A percentile compares a stretch with the other conserved stretches of the same genome.
Evolutionary conservation across 2,329 filamentous ascomycete genomes (phyloP).

Genomic region (Sclerotiophoma versabilis): DNA sequence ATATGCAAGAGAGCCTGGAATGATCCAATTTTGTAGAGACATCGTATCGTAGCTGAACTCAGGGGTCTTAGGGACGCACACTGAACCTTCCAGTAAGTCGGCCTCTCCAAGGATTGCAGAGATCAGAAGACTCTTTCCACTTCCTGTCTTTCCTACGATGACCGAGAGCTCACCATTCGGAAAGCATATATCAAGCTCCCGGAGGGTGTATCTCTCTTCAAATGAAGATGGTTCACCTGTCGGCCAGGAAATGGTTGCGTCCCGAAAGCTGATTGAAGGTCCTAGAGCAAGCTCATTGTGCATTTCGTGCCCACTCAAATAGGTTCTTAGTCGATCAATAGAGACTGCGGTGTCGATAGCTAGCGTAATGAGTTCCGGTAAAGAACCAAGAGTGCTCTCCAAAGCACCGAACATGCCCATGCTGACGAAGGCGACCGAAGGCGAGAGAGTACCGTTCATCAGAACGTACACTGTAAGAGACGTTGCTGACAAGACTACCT

Average conservation of each 20-base stretch:
- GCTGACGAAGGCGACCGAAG: constrained; percentile 80
- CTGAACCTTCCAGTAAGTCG: constrained; percentile 69
- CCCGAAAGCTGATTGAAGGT: constrained; percentile 68
- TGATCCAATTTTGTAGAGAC: constrained; percentile 66
- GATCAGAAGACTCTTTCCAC: constrained; percentile 78
- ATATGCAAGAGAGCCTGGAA: constrained; percentile 73
- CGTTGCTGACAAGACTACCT: constrained; percentile 74
- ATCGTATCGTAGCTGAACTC: background rate
- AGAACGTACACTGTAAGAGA: constrained; percentile 73
- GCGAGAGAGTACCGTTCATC: constrained; percentile 67
- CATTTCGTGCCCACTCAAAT: constrained; percentile 72
- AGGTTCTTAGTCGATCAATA: constrained; percentile 73
- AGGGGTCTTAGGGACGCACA: constrained; percentile 56
- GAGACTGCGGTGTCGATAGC: constrained; percentile 77
- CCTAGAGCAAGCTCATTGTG: constrained; percentile 62
- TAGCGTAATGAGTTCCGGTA: constrained; percentile 77
- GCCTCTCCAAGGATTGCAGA: constrained; percentile 78
- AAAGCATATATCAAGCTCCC: constrained; percentile 70
- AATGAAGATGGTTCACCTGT: constrained; percentile 67
- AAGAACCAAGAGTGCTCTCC: constrained; percentile 72
- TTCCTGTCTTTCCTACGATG: constrained; percentile 78
- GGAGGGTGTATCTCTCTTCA: constrained; percentile 50
- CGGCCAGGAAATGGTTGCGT: constrained; percentile 77
- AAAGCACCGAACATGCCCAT: constrained; percentile 77
- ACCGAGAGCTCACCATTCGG: constrained; percentile 74